Evolutionary conservation across 257 asterid species (phyloP), one percentile per base, ranked within the genome.

Genomic region (Mentha longifolia): DNA sequence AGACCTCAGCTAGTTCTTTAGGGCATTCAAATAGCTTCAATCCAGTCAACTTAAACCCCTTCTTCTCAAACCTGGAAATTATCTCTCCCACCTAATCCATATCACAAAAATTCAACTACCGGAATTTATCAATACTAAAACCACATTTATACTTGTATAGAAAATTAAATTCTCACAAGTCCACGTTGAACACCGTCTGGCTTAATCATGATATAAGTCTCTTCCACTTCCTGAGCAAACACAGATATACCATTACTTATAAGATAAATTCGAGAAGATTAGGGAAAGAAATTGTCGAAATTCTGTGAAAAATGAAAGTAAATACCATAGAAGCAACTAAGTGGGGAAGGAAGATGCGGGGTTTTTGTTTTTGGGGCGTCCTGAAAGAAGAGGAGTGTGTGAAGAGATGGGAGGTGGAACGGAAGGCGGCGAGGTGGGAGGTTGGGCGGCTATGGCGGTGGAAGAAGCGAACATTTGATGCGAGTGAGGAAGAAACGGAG

Each of bases 141-240:
- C 63, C 59, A 14, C 60, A 77, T 68, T 33, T 7, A 69, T 6
- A 30, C n/a, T 30, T 2, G n/a, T 42, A 12, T 3, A 10, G 9
- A 63, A 30, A 51, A 14, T 19, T 17, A 25, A 66, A 66, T 72
- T 9, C 94, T 77, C 74, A 90, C 98, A 66, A 93, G 97, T 15
- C 96, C 95, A 67, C 97, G 92, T 35, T 93, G 98, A 74, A 93
- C 91, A n/a, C 98, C 98, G 66, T 93, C 98, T 6, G 98, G 97
- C 83, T 90, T 93, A 72, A 93, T 85, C 98, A 93, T 93, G 46
- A 93, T 87, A 61, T 93, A 93, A 66, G 87, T 88, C 81, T 85
- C 85, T 55, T 93, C 95, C 80, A 86, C 52, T 69, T 79, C 91
- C 96, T 89, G 84, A 16, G 69, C 25, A 74, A 65, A 42, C 31